Conservation (phyloP, 2,329 filamentous ascomycete genomes). For the Aspergillus texensis region DNA sequence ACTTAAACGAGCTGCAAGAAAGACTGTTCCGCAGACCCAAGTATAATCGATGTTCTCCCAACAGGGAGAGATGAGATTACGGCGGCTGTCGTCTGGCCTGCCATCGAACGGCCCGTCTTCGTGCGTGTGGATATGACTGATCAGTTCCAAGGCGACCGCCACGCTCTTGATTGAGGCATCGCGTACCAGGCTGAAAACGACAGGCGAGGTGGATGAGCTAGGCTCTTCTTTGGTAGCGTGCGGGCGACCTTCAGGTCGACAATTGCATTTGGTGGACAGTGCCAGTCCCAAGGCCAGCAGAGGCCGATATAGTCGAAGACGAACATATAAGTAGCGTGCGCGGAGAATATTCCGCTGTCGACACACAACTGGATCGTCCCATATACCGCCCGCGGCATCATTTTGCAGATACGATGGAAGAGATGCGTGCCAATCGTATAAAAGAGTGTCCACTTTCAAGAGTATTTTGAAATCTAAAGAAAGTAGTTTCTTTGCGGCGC, state of each 20-base stretch:
- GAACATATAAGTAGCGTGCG: constrained; percentile 26
- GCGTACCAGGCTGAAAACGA: constrained; percentile 13
- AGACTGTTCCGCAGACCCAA: constrained; percentile 16
- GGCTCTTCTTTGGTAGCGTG: constrained; percentile 7
- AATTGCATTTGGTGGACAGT: constrained; percentile 13
- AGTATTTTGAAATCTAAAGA: constrained; percentile 21
- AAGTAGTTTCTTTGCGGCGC: constrained; percentile 25
- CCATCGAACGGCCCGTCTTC: constrained; percentile 11
- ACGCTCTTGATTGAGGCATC: constrained; percentile 17
- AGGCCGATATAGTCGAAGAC: constrained; percentile 21
- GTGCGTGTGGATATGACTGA: constrained; percentile 6
- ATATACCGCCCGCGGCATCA: neutral
- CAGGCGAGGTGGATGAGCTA: constrained; percentile 9
- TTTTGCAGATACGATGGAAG: constrained; percentile 24
- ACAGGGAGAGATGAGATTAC: constrained; percentile 8
- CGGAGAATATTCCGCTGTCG: constrained; percentile 29
- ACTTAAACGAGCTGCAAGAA: constrained; percentile 15
- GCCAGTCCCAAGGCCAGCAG: constrained; percentile 15
- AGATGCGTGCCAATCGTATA: constrained; percentile 28
- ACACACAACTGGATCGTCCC: constrained; percentile 21
- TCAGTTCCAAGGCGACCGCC: constrained; percentile 10
- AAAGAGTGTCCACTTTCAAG: constrained; percentile 20
- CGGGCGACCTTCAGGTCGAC: constrained; percentile 4
- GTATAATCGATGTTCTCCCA: constrained; percentile 23
- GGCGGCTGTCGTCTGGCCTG: neutral